Conservation (phyloP, 352 stramenopile genomes). For the Phytophthora vignae region DNA sequence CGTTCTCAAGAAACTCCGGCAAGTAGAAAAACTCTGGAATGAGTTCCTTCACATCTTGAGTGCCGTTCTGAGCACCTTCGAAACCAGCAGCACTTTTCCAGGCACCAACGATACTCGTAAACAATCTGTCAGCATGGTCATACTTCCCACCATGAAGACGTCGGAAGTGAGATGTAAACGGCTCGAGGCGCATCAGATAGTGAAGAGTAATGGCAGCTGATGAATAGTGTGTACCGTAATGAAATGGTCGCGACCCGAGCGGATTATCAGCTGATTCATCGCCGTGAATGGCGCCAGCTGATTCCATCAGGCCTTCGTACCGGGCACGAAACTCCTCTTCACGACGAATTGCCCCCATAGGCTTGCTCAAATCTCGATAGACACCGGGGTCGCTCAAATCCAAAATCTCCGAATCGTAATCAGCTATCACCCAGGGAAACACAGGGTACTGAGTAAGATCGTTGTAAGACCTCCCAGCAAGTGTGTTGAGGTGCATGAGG, state of each 20-base stretch:
- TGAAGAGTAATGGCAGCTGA: constrained; percentile 96
- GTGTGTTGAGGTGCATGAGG: constrained; percentile 96
- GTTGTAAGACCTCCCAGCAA: constrained; percentile 97
- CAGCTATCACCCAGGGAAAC: constrained; percentile 98
- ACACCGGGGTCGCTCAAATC: constrained; percentile 93
- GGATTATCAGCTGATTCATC: constrained; percentile 42
- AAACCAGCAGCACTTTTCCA: constrained; percentile 89
- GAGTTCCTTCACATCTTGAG: constrained; percentile 98
- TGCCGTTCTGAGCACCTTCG: constrained; percentile 75
- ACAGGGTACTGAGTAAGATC: constrained; percentile 98
- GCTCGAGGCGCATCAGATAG: constrained; percentile 97
- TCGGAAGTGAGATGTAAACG: constrained; percentile 95
- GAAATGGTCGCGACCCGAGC: constrained; percentile 73
- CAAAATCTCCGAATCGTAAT: constrained; percentile 95
- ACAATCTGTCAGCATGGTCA: constrained; percentile 98
- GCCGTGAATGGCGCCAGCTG: constrained; percentile 16
- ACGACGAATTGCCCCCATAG: constrained; percentile 96
- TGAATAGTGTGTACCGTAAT: constrained; percentile 97
- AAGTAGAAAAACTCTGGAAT: constrained; percentile 99
- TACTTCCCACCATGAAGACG: constrained; percentile 97
- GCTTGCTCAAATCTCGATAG: constrained; percentile 97
- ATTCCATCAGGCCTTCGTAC: constrained; percentile 70
- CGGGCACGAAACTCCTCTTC: constrained; percentile 80
- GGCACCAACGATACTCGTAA: constrained; percentile 93
- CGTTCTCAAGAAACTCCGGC: constrained; percentile 96